Conservation (phyloP, 768 basidiomycete genomes). For the Trametes punicea region DNA sequence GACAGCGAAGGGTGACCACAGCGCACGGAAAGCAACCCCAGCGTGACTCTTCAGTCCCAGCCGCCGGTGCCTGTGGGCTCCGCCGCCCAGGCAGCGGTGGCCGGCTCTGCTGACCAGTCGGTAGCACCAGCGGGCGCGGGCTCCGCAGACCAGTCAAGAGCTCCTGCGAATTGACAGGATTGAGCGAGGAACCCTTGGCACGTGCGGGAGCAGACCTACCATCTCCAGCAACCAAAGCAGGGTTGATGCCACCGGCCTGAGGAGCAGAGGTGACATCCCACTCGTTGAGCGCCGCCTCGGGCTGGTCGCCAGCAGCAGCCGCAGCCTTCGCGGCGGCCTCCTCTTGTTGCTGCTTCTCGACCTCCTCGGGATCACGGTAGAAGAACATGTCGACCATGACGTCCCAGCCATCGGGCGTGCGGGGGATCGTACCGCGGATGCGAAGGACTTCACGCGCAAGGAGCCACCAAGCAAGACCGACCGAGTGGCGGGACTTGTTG, state of each 20-base stretch:
- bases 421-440: constrained; percentile 88
- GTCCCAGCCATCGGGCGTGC: constrained; percentile 91
- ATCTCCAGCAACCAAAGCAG: constrained; percentile 63
- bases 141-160: constrained; percentile 92
- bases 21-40: constrained; percentile 12
- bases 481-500: constrained; percentile 98
- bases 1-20: constrained; percentile 16
- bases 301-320: constrained; percentile 55
- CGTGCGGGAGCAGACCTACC: constrained; percentile 34
- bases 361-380: constrained; percentile 99
- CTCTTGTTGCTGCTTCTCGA: constrained; percentile 96
- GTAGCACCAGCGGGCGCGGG: constrained; percentile 44
- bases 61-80: constrained; percentile 26
- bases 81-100: constrained; percentile 31
- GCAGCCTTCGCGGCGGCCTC: constrained; percentile 80
- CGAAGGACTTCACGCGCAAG: constrained; percentile 97
- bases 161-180: constrained; percentile 38
- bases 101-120: constrained; percentile 36
- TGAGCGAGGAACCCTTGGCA: neutral
- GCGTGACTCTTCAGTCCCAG: constrained; percentile 25
- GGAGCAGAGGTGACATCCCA: constrained; percentile 76
- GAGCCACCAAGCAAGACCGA: constrained; percentile 97
- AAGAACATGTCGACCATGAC: constrained; percentile 99
- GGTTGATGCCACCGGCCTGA: constrained; percentile 71
- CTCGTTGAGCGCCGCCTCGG: constrained; percentile 53